These are phyloP conservation scores for Prunus yedoensis DNA, from an alignment of 331 rosid species.

Conservation along the genomic window DNA sequence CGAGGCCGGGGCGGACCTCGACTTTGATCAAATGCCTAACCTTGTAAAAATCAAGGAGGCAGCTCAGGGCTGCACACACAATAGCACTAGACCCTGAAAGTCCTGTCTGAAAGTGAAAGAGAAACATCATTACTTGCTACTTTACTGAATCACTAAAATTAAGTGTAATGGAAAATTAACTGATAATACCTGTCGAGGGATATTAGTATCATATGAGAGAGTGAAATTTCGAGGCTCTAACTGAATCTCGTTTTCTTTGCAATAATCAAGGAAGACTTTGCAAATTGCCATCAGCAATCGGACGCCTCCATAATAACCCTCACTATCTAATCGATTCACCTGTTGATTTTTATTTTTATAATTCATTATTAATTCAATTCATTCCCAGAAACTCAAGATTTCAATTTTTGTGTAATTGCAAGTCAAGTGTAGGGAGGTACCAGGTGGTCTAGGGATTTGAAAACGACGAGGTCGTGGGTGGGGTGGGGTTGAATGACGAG, in stretches of 20 bases:
- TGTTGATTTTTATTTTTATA: constrained; percentile 13
- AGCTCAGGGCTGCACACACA: constrained; percentile 80
- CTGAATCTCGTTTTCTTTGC: constrained; percentile 44
- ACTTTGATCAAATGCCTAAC: constrained; percentile 67
- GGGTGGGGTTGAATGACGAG: constrained; percentile 75
- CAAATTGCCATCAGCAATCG: constrained; percentile 84
- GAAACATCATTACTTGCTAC: constrained; percentile 11
- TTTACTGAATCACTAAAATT: neutral
- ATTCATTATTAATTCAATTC: no score
- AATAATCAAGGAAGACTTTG: constrained; percentile 56
- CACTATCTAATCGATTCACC: constrained; percentile 52
- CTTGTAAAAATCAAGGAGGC: constrained; percentile 79
- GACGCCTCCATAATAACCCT: constrained; percentile 89
- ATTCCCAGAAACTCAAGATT: neutral
- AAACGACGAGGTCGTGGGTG: constrained; percentile 61
- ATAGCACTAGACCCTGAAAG: constrained; percentile 97
- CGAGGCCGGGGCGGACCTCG: constrained; percentile 68
- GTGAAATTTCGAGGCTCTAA: constrained; percentile 62
- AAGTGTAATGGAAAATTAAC: no score
- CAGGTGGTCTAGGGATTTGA: constrained; percentile 54
- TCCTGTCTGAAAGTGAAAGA: constrained; percentile 54
- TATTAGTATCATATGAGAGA: constrained; percentile 79
- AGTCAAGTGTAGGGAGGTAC: constrained; percentile 22
- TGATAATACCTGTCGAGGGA: constrained; percentile 80
- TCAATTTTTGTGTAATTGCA: neutral